Percentiles rank a stretch among this genome's conserved stretches.
These are phyloP conservation scores for Akebia trifoliata DNA, from an alignment of 164 flowering plant genomes.

Conservation along the genomic window DNA sequence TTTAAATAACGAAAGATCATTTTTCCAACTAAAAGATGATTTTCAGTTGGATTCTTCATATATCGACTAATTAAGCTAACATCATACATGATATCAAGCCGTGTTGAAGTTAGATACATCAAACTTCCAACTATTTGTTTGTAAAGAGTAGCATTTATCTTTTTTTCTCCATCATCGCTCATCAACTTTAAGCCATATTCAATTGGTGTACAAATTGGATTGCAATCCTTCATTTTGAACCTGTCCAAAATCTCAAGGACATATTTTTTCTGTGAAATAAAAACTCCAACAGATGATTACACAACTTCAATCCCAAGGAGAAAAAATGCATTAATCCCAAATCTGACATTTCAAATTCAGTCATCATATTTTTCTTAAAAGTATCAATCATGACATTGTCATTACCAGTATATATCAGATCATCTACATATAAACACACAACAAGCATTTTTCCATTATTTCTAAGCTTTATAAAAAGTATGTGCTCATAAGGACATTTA, in stretches of 20 bases:
- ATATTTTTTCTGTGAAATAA: too few relatives aligned
- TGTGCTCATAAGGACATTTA: not conserved
- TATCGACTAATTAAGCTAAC: too few relatives aligned
- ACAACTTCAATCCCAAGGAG: too few relatives aligned
- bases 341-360: not conserved
- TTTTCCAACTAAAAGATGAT: not conserved
- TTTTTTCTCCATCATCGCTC: not conserved
- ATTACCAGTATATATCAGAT: not conserved
- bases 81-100: not conserved
- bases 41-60: too few relatives aligned
- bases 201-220: not conserved
- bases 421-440: not conserved
- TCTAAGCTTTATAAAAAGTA: not conserved
- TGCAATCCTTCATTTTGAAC: not conserved
- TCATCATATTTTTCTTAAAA: not conserved
- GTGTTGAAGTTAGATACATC: not conserved
- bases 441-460: not conserved
- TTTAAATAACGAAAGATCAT: not conserved
- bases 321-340: not conserved
- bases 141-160: not conserved
- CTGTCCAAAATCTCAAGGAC: not conserved
- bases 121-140: not conserved
- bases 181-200: not conserved
- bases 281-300: too few relatives aligned
- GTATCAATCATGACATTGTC: too few relatives aligned